Evolutionary conservation across 2,329 filamentous ascomycete species (phyloP).

Genomic region (Ophiostoma australiae): DNA sequence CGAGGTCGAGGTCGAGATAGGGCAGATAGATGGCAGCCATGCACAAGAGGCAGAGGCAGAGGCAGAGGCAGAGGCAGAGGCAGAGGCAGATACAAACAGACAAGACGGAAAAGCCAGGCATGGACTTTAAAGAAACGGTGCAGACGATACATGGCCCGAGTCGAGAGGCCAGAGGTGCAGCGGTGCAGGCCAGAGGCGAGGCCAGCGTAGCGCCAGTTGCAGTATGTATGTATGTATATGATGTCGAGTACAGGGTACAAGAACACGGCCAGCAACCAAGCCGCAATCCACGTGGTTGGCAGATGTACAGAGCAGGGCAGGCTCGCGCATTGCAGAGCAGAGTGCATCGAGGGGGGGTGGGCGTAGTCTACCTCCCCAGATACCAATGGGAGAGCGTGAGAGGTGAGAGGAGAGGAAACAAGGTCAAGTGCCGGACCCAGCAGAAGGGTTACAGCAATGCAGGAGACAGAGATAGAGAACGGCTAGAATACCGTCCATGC

Average conservation of each 20-base stretch:
- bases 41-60: not conserved
- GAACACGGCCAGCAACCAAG: not conserved
- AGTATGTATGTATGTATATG: not conserved
- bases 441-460: not conserved
- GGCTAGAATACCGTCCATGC: not conserved
- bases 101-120: not conserved
- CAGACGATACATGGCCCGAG: no score
- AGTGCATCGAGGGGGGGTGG: not conserved
- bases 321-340: no score
- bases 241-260: no score
- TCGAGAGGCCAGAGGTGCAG: no score
- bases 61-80: not conserved
- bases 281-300: not conserved
- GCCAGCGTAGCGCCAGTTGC: not conserved
- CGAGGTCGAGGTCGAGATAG: not conserved
- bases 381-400: not conserved
- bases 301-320: not conserved
- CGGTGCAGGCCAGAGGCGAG: not conserved
- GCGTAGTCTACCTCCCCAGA: not conserved
- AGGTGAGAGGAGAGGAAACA: not conserved
- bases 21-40: not conserved
- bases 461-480: not conserved
- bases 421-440: not conserved
- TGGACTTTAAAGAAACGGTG: no score
- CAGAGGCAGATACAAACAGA: no score